Evolutionary conservation across 2,329 filamentous ascomycete species (phyloP), one percentile per base, ranked within the genome.

Genomic region (Fusarium caatingaense): DNA sequence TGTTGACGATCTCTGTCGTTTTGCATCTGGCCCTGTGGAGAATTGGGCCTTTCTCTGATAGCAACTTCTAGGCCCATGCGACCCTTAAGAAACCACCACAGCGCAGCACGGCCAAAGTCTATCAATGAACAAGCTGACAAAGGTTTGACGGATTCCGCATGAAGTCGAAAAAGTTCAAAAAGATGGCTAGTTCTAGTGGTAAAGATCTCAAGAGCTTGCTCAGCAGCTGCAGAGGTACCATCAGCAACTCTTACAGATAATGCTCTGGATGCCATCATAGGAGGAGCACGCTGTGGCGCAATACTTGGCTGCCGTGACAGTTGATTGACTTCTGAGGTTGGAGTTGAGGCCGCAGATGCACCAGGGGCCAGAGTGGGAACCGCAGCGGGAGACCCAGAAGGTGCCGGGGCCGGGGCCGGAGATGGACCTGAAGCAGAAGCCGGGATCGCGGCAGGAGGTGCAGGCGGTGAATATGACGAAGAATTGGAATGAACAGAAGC

Each of bases 51-150:
- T 55, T 88, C 89, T 64, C 93, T 87, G 48, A 97, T 89, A 41
- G 91, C 84, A 15, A 82, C 80, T 78, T 97, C 94, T 54, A 97
- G 84, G 12, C 90, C 89, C 75, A 90, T 88, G 66, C 94, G 90
- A 21, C 94, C 94, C 72, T 89, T 91, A 47, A 97, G 77, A 75
- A 97, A 97, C 94, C 94, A 98, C 94, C 94, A 98, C 1, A 93
- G 83, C 6, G 89, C 90, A 25, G 90, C 91, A 61, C 92, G 87
- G 12, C 91, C 84, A 82, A 94, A 91, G 64, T 93, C 88, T 48
- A 86, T 84, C 1, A 91, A 84, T 0, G 88, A 83, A 53, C 88
- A 91, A 30, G 86, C 85, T 58, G 88, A 84, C 7, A 94, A 77
- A 0, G 92, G 89, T 67, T 88, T 89, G 30, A 91, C 84, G 32